Conservation (phyloP, 805 yeast genomes). For the Kockiozyma suomiensis region DNA sequence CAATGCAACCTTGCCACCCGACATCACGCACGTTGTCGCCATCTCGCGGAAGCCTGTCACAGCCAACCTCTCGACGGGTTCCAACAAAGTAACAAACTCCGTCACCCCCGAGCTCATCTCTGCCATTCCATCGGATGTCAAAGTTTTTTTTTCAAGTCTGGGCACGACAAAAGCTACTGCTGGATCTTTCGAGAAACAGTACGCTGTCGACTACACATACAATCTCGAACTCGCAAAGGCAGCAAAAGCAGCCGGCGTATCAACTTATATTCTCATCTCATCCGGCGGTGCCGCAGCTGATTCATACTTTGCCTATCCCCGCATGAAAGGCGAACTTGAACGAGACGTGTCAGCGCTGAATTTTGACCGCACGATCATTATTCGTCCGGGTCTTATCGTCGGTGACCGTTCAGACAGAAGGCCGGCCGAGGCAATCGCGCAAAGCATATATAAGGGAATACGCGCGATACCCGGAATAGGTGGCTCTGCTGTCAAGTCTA, state of each 20-base stretch:
- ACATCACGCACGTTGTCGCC: constrained; percentile 49
- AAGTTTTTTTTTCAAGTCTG: constrained; percentile 59
- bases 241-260: constrained; percentile 69
- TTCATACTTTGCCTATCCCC: constrained; percentile 63
- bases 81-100: constrained; percentile 55
- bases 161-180: constrained; percentile 74
- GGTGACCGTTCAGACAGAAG: constrained; percentile 41
- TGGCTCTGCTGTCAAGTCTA: not conserved
- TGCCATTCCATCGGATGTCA: constrained; percentile 36
- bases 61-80: constrained; percentile 39
- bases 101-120: constrained; percentile 33
- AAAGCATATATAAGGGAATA: constrained; percentile 13
- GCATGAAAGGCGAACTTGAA: constrained; percentile 77
- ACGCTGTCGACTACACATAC: constrained; percentile 71
- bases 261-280: constrained; percentile 68
- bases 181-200: constrained; percentile 71
- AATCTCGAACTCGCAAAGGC: constrained; percentile 69
- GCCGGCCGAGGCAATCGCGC: constrained; percentile 25
- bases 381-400: constrained; percentile 70
- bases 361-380: constrained; percentile 71
- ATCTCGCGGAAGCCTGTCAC: constrained; percentile 24
- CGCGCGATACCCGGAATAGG: constrained; percentile 15
- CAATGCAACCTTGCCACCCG: constrained; percentile 44
- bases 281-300: constrained; percentile 61
- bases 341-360: constrained; percentile 61